Evolutionary conservation across 2,329 filamentous ascomycete genomes (phyloP).

Genomic region (Fusarium devonianum): DNA sequence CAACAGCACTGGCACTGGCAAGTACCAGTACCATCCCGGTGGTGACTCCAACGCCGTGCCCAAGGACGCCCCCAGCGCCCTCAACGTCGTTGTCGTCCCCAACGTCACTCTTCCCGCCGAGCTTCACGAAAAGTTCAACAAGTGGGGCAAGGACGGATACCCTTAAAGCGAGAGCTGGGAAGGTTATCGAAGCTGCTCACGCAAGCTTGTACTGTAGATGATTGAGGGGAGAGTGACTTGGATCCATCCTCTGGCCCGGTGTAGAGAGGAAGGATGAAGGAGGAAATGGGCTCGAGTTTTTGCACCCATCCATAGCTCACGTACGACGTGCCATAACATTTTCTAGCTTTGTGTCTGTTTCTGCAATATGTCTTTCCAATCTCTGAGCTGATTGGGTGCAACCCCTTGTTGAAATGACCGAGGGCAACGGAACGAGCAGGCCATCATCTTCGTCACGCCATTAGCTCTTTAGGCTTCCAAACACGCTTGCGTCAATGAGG

Average conservation of each 20-base stretch:
- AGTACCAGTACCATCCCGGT: slow-evolving; percentile 83
- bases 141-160: slow-evolving; percentile 98
- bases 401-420: not conserved
- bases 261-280: slow-evolving; percentile 33
- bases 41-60: slow-evolving; percentile 78
- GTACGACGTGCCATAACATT: slow-evolving; percentile 33
- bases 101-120: slow-evolving; percentile 92
- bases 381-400: slow-evolving; percentile 1
- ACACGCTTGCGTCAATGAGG: too few relatives aligned
- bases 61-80: slow-evolving; percentile 90
- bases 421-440: slow-evolving; percentile 2
- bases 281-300: slow-evolving; percentile 33
- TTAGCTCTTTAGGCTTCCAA: too few relatives aligned
- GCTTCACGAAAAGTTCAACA: slow-evolving; percentile 98
- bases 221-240: slow-evolving; percentile 20
- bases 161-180: slow-evolving; percentile 50
- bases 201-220: slow-evolving; percentile 21
- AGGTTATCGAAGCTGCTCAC: slow-evolving; percentile 17
- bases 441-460: too few relatives aligned
- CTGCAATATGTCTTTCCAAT: slow-evolving; percentile 22
- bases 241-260: slow-evolving; percentile 19
- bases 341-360: slow-evolving; percentile 36
- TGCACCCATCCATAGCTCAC: slow-evolving; percentile 38
- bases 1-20: slow-evolving; percentile 63
- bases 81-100: slow-evolving; percentile 94